Evolutionary conservation across 139 green algal genomes (phyloP), one percentile per base, ranked within the genome.

Genomic region (Astrephomene gubernaculifera): DNA sequence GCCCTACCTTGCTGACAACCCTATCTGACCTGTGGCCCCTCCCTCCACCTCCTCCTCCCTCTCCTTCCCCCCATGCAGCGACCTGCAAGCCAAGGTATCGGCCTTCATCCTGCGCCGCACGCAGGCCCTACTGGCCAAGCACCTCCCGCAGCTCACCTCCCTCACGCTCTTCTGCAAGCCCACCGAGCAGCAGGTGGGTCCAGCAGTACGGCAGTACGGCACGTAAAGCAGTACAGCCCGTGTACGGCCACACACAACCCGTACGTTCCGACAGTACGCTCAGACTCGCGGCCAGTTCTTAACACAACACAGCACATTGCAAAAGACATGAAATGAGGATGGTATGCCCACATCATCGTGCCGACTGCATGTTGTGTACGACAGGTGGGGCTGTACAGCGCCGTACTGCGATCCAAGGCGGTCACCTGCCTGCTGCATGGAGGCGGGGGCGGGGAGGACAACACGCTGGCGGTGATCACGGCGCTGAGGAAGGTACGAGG

Each of bases 31-130:
- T n/a, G n/a, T n/a, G n/a, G n/a, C n/a, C n/a, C n/a, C 57, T 33
- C 21, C 57, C 57, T 29, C 57, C 57, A 57, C 49, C 49, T 25
- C 49, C 12, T 57, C n/a, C n/a, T n/a, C n/a, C n/a, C n/a, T n/a
- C n/a, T n/a, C n/a, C n/a, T n/a, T n/a, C n/a, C n/a, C n/a, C n/a
- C n/a, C n/a, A 17, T 2, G 31, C 87, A 93, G 86, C 17, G 92
- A 97, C 87, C 89, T 98, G 81, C 81, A 90, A 38, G 36, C 60
- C n/a, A 90, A 90, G 36, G 79, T 95, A 21, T 75, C 88, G 14
- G n/a, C 43, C 25, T 93, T 95, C 57, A 76, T 98, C 36, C 89
- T 98, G 75, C 92, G 94, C 8, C 93, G 95, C 73, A 96, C 91
- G 29, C 84, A 93, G 24, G 92, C 93, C 39, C 82, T 97, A 24